Percentiles rank a stretch among this genome's conserved stretches.
phyloP scores from a whole-genome alignment of 1,139 yeast genomes.

The Tardiomyces digboiensis region DNA sequence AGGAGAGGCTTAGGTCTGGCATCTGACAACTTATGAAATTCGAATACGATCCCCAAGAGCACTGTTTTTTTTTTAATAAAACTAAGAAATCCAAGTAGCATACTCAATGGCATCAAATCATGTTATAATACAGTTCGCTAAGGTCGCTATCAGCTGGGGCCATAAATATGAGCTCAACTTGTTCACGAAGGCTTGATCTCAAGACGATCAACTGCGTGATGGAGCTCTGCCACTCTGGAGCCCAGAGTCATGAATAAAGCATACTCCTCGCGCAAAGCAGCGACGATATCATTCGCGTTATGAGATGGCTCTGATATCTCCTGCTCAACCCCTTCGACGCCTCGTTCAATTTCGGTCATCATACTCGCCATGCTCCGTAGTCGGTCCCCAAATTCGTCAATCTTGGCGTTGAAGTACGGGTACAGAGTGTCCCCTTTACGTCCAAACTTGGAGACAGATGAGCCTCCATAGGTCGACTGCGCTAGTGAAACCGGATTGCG shows the following conservation, averaged over 20 bases:
- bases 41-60: too few species aligned
- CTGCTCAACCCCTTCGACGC: constrained; percentile 63
- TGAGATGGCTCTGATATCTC: constrained; percentile 37
- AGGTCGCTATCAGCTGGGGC: too few species aligned
- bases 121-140: neutral
- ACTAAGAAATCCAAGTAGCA: neutral
- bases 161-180: too few species aligned
- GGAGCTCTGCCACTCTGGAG: constrained; percentile 82
- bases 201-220: constrained; percentile 52
- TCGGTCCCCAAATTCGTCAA: constrained; percentile 43
- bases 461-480: constrained; percentile 6
- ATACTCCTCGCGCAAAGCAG: constrained; percentile 75
- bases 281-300: constrained; percentile 37
- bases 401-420: constrained; percentile 43
- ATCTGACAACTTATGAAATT: too few species aligned
- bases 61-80: neutral
- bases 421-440: constrained; percentile 34
- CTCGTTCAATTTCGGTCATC: constrained; percentile 61
- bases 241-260: constrained; percentile 84
- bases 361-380: constrained; percentile 59
- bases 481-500: constrained; percentile 34
- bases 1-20: too few species aligned
- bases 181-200: constrained; percentile 6
- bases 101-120: too few species aligned
- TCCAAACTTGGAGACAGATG: constrained; percentile 34